These are phyloP conservation scores for Ettlia oleoabundans DNA, from an alignment of 139 green algal genomes.

Conservation along the genomic window DNA sequence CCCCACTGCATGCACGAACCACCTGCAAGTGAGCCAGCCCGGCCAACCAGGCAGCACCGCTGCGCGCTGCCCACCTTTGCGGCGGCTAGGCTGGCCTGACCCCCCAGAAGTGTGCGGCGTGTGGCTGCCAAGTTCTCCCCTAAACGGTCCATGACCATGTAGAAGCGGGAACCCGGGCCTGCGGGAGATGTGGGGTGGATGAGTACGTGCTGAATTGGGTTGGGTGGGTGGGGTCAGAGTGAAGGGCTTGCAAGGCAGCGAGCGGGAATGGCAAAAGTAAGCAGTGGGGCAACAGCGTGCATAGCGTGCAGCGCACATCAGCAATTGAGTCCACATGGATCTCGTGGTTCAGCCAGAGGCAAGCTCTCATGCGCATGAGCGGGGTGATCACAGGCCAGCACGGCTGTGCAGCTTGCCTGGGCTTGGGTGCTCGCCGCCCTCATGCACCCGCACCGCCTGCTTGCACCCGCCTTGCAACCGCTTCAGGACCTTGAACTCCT, in stretches of 20 bases:
- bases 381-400: neutral
- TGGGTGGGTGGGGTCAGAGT: neutral
- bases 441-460: slow-evolving; percentile 22
- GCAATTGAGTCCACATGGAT: too few relatives aligned
- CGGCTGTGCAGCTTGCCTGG: slow-evolving; percentile 12
- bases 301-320: neutral
- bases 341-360: too few relatives aligned
- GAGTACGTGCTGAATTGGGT: too few relatives aligned
- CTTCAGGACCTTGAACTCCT: slow-evolving; percentile 62
- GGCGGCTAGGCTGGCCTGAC: too few relatives aligned
- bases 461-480: slow-evolving; percentile 39
- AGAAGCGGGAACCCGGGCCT: slow-evolving; percentile 62
- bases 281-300: neutral
- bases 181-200: neutral
- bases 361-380: neutral
- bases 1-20: too few relatives aligned
- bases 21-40: too few relatives aligned
- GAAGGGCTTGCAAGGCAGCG: neutral
- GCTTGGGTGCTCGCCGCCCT: slow-evolving; percentile 6
- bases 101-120: slow-evolving; percentile 38
- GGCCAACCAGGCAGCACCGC: too few relatives aligned
- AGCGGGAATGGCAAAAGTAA: neutral
- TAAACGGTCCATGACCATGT: slow-evolving; percentile 86
- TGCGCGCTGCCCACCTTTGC: too few relatives aligned
- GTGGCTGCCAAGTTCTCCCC: slow-evolving; percentile 77